Evolutionary conservation across 2,329 filamentous ascomycete species (phyloP).

Genomic region (Aotearoamyces nothofagi): DNA sequence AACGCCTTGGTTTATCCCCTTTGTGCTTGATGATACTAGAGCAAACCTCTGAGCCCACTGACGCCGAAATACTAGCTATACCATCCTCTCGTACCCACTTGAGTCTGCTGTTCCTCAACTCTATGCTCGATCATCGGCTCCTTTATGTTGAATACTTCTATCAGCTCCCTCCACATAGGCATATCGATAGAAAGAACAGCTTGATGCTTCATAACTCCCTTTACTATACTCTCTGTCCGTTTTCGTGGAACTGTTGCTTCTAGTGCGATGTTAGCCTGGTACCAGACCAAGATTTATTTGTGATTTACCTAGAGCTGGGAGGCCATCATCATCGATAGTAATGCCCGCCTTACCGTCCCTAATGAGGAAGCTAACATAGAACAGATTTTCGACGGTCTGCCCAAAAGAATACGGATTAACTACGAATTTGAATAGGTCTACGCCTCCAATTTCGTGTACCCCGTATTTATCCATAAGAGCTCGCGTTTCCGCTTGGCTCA

Average conservation of each 20-base stretch:
- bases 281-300: too few species aligned
- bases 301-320: slow-evolving; percentile 74
- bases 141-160: slow-evolving; percentile 61
- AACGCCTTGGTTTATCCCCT: too few species aligned
- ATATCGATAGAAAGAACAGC: slow-evolving; percentile 83
- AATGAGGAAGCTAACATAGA: slow-evolving; percentile 90
- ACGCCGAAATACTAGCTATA: slow-evolving; percentile 11
- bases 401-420: slow-evolving; percentile 84
- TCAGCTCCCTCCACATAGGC: slow-evolving; percentile 64
- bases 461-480: slow-evolving; percentile 49
- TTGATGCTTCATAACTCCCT: slow-evolving; percentile 57
- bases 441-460: slow-evolving; percentile 51
- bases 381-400: slow-evolving; percentile 92
- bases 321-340: slow-evolving; percentile 52
- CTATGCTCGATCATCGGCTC: slow-evolving; percentile 77
- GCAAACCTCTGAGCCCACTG: too few species aligned
- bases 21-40: too few species aligned
- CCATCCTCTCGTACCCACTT: slow-evolving; percentile 5
- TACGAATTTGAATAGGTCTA: slow-evolving; percentile 74
- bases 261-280: not conserved
- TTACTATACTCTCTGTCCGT: slow-evolving; percentile 20
- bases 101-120: slow-evolving; percentile 27
- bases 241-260: slow-evolving; percentile 7
- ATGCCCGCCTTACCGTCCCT: slow-evolving; percentile 69
- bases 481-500: slow-evolving; percentile 27